phyloP scores from a whole-genome alignment of 768 basidiomycete species.

The Omphalotus guepiniiformis region DNA sequence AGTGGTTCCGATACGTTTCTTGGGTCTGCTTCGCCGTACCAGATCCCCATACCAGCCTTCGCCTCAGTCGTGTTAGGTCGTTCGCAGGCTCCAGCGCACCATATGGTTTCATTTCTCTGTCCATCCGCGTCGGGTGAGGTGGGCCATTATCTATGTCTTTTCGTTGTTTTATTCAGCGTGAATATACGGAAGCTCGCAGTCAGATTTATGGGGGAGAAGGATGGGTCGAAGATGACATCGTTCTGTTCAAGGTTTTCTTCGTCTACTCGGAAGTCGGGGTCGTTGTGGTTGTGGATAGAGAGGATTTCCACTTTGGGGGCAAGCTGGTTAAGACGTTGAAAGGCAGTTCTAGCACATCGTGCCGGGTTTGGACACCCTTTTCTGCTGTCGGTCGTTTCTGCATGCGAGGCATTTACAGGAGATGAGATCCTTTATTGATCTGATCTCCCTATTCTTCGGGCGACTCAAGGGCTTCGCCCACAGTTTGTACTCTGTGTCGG shows the following conservation, averaged over 20 bases:
- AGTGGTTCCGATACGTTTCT: slow-evolving; percentile 14
- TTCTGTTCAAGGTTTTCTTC: not conserved
- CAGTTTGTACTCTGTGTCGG: not conserved
- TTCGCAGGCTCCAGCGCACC: not conserved
- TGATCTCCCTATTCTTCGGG: not conserved
- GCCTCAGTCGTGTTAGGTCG: slow-evolving; percentile 18
- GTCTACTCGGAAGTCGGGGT: too few relatives aligned
- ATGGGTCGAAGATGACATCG: not conserved
- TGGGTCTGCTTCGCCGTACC: slow-evolving; percentile 12
- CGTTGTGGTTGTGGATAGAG: not conserved
- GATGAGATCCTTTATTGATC: not conserved
- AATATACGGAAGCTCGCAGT: not conserved
- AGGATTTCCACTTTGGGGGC: slow-evolving; percentile 6
- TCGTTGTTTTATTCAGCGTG: not conserved
- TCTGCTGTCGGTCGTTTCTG: not conserved
- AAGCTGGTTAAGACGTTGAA: not conserved
- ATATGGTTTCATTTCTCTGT: not conserved
- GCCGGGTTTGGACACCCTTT: slow-evolving; percentile 8
- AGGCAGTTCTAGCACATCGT: not conserved
- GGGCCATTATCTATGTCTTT: not conserved
- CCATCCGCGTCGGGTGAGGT: not conserved
- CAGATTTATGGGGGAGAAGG: not conserved
- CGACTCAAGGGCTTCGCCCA: slow-evolving; percentile 4
- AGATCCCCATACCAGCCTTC: slow-evolving; percentile 16
- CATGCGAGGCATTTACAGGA: slow-evolving; percentile 9